Base-by-base conservation (phyloP, 208 protist species). In the Sergeia podlipaevii region DNA sequence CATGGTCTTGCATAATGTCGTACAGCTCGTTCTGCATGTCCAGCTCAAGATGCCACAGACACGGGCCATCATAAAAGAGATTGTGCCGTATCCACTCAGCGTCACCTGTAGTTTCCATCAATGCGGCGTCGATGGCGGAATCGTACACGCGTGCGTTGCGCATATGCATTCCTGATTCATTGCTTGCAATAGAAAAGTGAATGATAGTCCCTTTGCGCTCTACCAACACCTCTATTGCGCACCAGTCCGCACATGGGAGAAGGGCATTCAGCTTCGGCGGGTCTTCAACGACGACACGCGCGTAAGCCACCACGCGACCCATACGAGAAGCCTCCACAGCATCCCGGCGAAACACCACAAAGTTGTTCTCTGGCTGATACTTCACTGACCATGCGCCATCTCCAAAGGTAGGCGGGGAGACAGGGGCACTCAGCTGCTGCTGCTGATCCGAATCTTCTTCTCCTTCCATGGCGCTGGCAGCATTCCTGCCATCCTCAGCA, bases 1-100 rank as follows among this genome's bases (percentile, higher is more conserved):
- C 86, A 50, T 94, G 82, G 44, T 94, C 86, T 56, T 88, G 77
- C 86, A 94, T 88, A 23, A 88, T 61, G 45, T 94, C 86, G 60
- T 89, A 91, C 29, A 94, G 48, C 63, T 94, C 82, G 46, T 85
- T 89, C 60, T 81, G 80, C 32, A 94, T 51, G 53, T 85, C 78
- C 13, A 87, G 62, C 73, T 94, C 82, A 8, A 94, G 61, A 50
- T 94, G 86, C 75, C 76, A 86, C 38, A 91, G 60, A 43, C 77
- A 91, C 5, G 86, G 86, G 11, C 86, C 86, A 38, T 94, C 86
- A 65, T 94, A 94, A 63, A 80, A 77, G 3, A 86, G 66, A 42
- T 84, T 68, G 24, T 73, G 66, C 3, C 83, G 78, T 44, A 70
- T 64, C 55, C 62, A 69, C 29, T 58, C 60, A 6, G 74, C 79